Evolutionary conservation across 148 eudicot genomes (phyloP).

Genomic region (Rhododendron williamsianum): DNA sequence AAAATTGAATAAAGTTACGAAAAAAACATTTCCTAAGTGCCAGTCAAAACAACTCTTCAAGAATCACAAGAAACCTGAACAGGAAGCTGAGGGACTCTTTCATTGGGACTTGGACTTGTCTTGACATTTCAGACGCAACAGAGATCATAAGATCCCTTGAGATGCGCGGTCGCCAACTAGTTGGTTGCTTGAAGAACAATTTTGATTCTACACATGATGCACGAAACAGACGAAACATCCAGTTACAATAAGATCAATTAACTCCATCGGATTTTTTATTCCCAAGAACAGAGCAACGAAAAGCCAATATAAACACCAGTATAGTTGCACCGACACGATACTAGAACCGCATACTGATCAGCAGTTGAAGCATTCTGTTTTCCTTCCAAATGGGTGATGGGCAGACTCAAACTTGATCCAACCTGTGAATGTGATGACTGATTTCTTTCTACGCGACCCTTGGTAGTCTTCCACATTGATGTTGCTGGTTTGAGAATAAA

Average conservation of each 20-base stretch:
- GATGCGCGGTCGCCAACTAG: slow-evolving; percentile 81
- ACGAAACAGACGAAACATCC: neutral
- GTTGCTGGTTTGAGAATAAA: slow-evolving; percentile 87
- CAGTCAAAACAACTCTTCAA: neutral
- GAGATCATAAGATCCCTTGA: slow-evolving; percentile 89
- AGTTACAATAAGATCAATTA: slow-evolving; percentile 2
- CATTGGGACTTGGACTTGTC: slow-evolving; percentile 46
- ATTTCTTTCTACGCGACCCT: slow-evolving; percentile 27
- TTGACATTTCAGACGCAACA: slow-evolving; percentile 92
- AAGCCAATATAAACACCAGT: slow-evolving; percentile 49
- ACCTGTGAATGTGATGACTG: slow-evolving; percentile 30
- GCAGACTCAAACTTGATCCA: slow-evolving; percentile 42
- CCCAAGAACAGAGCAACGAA: neutral
- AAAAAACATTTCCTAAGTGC: neutral
- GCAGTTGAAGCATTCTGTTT: slow-evolving; percentile 34
- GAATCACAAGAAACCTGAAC: slow-evolving; percentile 62
- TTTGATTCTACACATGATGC: slow-evolving; percentile 57
- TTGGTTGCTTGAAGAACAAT: slow-evolving; percentile 86
- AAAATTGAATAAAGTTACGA: slow-evolving; percentile 22
- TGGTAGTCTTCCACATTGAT: slow-evolving; percentile 45
- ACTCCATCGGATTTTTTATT: neutral
- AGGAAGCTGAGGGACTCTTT: slow-evolving; percentile 55
- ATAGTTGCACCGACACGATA: slow-evolving; percentile 91
- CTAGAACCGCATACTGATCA: slow-evolving; percentile 74
- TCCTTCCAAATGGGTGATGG: slow-evolving; percentile 34